These are phyloP conservation scores for Rickenella mellea DNA, from an alignment of 768 basidiomycete species.

Conservation along the genomic window DNA sequence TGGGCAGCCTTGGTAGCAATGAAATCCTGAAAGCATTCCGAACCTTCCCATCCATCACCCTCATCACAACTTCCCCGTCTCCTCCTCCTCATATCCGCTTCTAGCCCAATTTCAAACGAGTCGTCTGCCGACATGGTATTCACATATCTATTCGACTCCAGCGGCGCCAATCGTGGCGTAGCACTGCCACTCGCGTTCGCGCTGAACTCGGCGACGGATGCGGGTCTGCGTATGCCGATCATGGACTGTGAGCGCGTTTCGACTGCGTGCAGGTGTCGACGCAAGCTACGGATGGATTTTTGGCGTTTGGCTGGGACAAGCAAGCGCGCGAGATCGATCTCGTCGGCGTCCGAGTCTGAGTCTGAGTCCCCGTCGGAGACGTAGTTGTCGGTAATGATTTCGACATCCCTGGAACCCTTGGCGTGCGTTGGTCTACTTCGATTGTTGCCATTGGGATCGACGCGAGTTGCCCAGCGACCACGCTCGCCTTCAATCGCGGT, in stretches of 20 bases:
- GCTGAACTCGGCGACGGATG: background rate
- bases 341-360: slow-evolving; percentile 41
- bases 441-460: slow-evolving; percentile 11
- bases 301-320: slow-evolving; percentile 66
- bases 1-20: background rate
- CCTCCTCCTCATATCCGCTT: background rate
- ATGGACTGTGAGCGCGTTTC: background rate
- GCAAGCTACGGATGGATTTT: slow-evolving; percentile 62
- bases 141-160: background rate
- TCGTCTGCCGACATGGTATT: background rate
- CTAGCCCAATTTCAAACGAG: background rate
- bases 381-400: slow-evolving; percentile 9
- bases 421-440: slow-evolving; percentile 16
- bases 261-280: slow-evolving; percentile 41
- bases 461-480: slow-evolving; percentile 12
- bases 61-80: background rate
- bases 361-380: slow-evolving; percentile 22
- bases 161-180: background rate
- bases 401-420: slow-evolving; percentile 16
- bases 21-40: background rate
- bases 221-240: background rate
- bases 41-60: background rate
- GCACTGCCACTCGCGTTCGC: background rate
- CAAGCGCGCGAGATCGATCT: slow-evolving; percentile 56
- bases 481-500: slow-evolving; percentile 52